Evolutionary conservation across 495 filamentous ascomycete species (phyloP).

Genomic region (Penicillium ochrochloron): DNA sequence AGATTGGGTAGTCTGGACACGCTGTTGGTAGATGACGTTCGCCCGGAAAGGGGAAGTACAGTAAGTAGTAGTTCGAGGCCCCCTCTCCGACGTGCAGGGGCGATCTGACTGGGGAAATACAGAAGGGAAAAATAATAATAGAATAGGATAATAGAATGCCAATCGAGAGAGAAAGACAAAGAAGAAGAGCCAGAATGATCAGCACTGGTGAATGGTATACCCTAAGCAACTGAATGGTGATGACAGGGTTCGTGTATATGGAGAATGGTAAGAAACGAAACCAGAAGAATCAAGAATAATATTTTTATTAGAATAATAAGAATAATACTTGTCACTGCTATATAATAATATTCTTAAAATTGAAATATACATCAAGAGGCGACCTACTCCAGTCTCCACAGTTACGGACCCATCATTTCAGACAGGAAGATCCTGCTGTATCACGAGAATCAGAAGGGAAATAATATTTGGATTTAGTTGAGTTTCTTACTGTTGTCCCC

Average conservation of each 20-base stretch:
- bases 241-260: background rate
- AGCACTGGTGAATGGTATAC: too few relatives aligned
- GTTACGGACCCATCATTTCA: conserved; percentile 31
- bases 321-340: background rate
- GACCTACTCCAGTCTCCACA: conserved; percentile 14
- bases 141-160: background rate
- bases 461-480: background rate
- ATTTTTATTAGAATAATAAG: background rate
- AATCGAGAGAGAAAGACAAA: too few relatives aligned
- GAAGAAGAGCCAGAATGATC: too few relatives aligned
- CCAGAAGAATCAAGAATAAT: background rate
- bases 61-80: conserved; percentile 23
- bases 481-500: background rate
- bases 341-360: background rate
- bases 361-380: conserved; percentile 12
- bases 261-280: background rate
- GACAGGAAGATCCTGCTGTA: conserved; percentile 7
- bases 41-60: conserved; percentile 15
- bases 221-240: background rate
- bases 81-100: conserved; percentile 27
- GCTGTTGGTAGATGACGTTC: conserved; percentile 27
- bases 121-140: background rate
- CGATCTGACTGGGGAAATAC: conserved; percentile 23
- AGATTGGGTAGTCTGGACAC: too few relatives aligned
- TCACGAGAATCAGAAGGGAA: background rate